A percentile compares a stretch with the other conserved stretches of the same genome.
These are phyloP conservation scores for Durio zibethinus DNA, from an alignment of 345 rosid genomes.

Conservation along the genomic window DNA sequence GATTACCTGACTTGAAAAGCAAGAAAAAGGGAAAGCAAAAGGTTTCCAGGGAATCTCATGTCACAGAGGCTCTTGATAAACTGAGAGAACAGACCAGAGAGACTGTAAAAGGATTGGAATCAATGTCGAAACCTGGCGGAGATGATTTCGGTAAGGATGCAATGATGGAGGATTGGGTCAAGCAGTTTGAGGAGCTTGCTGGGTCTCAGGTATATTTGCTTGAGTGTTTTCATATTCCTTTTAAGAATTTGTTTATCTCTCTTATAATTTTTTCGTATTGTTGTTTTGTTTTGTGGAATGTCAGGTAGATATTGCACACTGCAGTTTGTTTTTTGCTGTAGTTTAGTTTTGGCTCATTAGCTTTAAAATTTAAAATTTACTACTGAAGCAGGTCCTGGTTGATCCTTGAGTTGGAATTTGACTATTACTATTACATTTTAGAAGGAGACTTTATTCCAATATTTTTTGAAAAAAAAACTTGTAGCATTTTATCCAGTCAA, in stretches of 20 bases:
- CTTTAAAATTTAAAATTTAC: neutral
- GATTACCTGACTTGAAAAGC: slow-evolving; percentile 79
- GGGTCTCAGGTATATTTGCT: slow-evolving; percentile 60
- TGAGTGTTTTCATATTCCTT: neutral
- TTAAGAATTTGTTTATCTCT: neutral
- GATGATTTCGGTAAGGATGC: slow-evolving; percentile 58
- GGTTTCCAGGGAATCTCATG: slow-evolving; percentile 66
- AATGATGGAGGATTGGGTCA: slow-evolving; percentile 86
- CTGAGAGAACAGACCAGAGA: slow-evolving; percentile 83
- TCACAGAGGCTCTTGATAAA: slow-evolving; percentile 73
- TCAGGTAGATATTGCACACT: neutral
- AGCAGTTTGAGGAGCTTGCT: slow-evolving; percentile 89
- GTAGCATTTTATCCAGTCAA: neutral
- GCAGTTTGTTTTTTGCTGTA: neutral
- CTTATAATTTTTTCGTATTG: neutral
- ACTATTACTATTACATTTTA: neutral
- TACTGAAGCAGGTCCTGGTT: neutral
- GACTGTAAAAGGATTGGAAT: slow-evolving; percentile 76
- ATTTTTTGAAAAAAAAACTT: neutral
- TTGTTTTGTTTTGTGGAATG: neutral
- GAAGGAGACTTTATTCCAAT: neutral
- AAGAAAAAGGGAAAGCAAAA: slow-evolving; percentile 80
- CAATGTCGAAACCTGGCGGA: slow-evolving; percentile 46
- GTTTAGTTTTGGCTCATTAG: neutral
- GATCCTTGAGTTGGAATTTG: neutral